A percentile compares a stretch with the other conserved stretches of the same genome.
Evolutionary conservation across 306 rosid species (phyloP).

Genomic region (Vicia faba): DNA sequence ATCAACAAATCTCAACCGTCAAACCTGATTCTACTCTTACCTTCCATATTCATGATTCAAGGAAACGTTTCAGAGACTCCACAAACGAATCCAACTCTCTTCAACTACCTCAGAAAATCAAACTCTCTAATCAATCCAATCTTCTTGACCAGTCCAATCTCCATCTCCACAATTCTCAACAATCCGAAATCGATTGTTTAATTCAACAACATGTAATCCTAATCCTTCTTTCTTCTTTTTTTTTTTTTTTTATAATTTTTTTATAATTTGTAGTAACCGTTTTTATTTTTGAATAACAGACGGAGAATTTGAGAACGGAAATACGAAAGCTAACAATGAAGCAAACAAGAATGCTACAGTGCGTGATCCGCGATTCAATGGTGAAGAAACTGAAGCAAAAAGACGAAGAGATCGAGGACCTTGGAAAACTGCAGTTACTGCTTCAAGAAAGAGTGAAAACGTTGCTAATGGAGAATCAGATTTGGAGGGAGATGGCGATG

Average conservation of each 20-base stretch:
- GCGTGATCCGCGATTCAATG: conserved; percentile 52
- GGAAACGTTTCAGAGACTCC: conserved; percentile 44
- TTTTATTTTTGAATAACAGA: conserved; percentile 40
- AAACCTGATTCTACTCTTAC: conserved; percentile 59
- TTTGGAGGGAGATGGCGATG: conserved; percentile 72
- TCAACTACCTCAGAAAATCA: conserved; percentile 29
- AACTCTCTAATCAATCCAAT: conserved; percentile 12
- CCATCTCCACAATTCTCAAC: conserved; percentile 36
- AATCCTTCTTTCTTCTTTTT: too few species aligned
- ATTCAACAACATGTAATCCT: conserved; percentile 39
- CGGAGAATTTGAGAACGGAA: conserved; percentile 58
- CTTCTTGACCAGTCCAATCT: conserved; percentile 27
- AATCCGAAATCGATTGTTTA: conserved; percentile 37
- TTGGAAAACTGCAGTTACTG: conserved; percentile 62
- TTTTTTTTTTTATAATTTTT: too few species aligned
- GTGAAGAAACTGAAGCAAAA: conserved; percentile 61
- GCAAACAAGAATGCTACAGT: conserved; percentile 51
- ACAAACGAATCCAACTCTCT: conserved; percentile 22
- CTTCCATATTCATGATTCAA: conserved; percentile 35
- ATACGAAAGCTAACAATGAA: conserved; percentile 49
- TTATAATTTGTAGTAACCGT: neutral
- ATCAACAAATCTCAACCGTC: conserved; percentile 40
- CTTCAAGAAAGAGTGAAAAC: conserved; percentile 63
- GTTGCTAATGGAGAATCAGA: conserved; percentile 62
- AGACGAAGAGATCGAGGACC: conserved; percentile 67